These are phyloP conservation scores for Sporothrix protearum DNA, from an alignment of 2,329 filamentous ascomycete genomes.

Conservation along the genomic window DNA sequence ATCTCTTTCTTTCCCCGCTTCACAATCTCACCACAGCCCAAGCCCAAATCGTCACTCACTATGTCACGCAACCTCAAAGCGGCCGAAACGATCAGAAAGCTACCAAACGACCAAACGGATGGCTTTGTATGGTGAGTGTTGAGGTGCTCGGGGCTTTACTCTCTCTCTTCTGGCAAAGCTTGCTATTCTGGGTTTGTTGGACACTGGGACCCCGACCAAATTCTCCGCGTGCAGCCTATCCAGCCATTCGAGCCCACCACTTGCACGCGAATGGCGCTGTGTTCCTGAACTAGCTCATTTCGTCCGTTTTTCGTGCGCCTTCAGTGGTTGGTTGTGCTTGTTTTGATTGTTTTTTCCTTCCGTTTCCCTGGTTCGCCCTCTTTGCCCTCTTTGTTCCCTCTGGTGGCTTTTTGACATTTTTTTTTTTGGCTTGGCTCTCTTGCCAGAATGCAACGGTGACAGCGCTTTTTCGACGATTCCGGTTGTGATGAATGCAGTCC, in stretches of 20 bases:
- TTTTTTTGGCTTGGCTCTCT: neutral
- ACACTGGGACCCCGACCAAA: neutral
- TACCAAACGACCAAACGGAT: neutral
- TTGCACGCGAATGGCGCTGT: slow-evolving; percentile 6
- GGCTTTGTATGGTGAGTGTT: neutral
- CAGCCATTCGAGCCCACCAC: slow-evolving; percentile 3
- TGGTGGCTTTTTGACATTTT: neutral
- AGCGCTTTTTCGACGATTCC: neutral
- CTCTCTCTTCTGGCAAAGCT: no score
- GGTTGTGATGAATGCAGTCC: neutral
- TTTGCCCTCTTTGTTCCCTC: neutral
- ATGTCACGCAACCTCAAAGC: neutral
- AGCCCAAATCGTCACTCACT: neutral
- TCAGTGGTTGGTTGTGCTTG: neutral
- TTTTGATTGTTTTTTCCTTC: neutral
- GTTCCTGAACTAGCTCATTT: neutral
- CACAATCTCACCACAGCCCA: neutral
- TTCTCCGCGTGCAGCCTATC: slow-evolving; percentile 9
- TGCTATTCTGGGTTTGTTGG: neutral
- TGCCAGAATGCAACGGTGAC: slow-evolving; percentile 13
- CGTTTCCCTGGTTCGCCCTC: neutral
- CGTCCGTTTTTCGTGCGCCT: neutral
- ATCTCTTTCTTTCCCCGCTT: slow-evolving; percentile 7
- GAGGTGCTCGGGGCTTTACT: neutral
- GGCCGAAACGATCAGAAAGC: neutral